Base-by-base conservation (phyloP, 345 rosid species). In the Eucalyptus erythrocorys region DNA sequence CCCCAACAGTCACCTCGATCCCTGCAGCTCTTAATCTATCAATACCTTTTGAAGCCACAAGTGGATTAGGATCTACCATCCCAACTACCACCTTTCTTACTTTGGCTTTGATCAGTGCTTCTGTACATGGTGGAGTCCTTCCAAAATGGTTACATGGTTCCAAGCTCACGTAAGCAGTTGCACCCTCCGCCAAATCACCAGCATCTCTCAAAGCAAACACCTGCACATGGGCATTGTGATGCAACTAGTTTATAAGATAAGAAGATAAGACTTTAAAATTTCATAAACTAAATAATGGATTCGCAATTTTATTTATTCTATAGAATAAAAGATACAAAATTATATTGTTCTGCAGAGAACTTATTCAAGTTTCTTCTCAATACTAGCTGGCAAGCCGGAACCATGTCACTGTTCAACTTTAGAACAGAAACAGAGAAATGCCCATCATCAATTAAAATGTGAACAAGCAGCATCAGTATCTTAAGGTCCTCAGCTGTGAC, bases 71-170 rank as follows among this genome's bases (percentile, higher is more conserved):
- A 91, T 98, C 99, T 76, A 97, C 96, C 98, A 97, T 97, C 47
- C 99, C 99, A 43, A 96, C 85, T 10, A 96, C 99, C 89, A 97
- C 97, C 92, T 92, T 95, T 90, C 94, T 98, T 90, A 98, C 96
- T 90, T 95, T 96, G 85, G 99, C 99, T 89, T 95, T 93, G 84
- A 97, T 93, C 90, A 98, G 86, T 37, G 99, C 99, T 89, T 97
- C 99, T 55, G 95, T 90, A 86, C 99, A 97, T 1, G 99, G 99
- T n/a, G 98, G 98, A 51, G 98, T 98, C 93, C 99, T 94, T 26
- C 99, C 99, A 86, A 92, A 90, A 90, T 96, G 98, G 88, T 98
- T 95, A 91, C 99, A 96, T 15, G 99, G 99, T 91, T 98, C 99
- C 71, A 98, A 92, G 88, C 97, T 96, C 91, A 97, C 99, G 87